These are phyloP conservation scores for Ceratocystiopsis minuta DNA, from an alignment of 2,329 filamentous ascomycete genomes.

Conservation along the genomic window DNA sequence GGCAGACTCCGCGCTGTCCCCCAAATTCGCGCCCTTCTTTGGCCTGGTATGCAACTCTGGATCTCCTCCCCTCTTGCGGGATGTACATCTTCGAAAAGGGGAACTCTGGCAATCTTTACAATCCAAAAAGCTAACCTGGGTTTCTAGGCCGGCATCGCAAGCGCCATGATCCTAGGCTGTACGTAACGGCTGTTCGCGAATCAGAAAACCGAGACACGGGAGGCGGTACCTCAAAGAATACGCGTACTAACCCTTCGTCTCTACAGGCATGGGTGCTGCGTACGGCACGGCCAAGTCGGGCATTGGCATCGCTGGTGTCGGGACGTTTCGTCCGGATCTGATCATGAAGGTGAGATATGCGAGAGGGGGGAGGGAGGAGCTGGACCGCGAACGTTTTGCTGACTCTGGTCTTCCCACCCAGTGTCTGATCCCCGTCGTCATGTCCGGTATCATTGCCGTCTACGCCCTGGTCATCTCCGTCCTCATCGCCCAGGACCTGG, in stretches of 20 bases:
- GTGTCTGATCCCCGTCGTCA: conserved; percentile 79
- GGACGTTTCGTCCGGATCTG: conserved; percentile 67
- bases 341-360: conserved; percentile 61
- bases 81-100: too few relatives aligned
- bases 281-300: conserved; percentile 80
- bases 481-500: conserved; percentile 80
- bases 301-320: conserved; percentile 72
- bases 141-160: conserved; percentile 53
- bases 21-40: conserved; percentile 74
- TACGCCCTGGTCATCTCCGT: conserved; percentile 95
- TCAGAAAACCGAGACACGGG: too few relatives aligned
- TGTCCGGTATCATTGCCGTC: conserved; percentile 98
- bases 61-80: neutral
- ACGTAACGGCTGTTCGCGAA: conserved; percentile 17
- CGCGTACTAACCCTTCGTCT: conserved; percentile 1
- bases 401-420: conserved; percentile 16
- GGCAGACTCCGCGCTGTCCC: conserved; percentile 43
- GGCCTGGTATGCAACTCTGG: conserved; percentile 50
- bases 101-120: too few relatives aligned
- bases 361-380: too few relatives aligned
- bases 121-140: too few relatives aligned
- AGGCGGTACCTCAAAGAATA: too few relatives aligned
- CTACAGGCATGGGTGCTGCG: conserved; percentile 48
- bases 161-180: conserved; percentile 76
- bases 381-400: too few relatives aligned